Percentiles rank a stretch among this genome's conserved stretches.
Conservation (phyloP, 257 asterid genomes). For the Jacaranda mimosifolia region DNA sequence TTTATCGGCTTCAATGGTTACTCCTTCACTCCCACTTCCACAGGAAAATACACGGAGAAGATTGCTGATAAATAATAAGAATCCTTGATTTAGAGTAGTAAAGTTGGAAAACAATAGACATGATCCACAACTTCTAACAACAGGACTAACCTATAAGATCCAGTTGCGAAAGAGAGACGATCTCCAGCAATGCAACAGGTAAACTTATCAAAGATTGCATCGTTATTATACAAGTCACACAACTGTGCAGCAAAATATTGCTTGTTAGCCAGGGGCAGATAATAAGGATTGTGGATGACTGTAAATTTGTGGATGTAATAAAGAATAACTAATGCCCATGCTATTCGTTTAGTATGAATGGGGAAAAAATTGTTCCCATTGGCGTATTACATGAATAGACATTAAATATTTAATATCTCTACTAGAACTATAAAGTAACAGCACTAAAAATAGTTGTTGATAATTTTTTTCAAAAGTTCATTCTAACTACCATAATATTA, state of each 20-base stretch:
- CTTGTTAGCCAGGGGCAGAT: no score
- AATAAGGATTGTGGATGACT: no score
- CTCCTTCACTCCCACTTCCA: constrained; percentile 63
- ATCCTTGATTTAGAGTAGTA: constrained; percentile 17
- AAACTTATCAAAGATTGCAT: constrained; percentile 81
- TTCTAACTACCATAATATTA: not conserved
- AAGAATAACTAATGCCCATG: no score
- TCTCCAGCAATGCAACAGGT: constrained; percentile 77
- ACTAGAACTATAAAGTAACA: no score
- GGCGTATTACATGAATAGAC: no score
- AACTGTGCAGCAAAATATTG: constrained; percentile 50
- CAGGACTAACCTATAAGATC: constrained; percentile 71
- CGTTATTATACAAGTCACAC: constrained; percentile 72
- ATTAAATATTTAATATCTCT: no score
- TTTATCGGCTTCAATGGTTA: constrained; percentile 59
- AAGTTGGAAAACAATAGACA: constrained; percentile 9
- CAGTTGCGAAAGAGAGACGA: constrained; percentile 74
- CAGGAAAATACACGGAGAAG: constrained; percentile 56
- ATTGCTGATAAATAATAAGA: constrained; percentile 48
- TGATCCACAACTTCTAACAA: constrained; percentile 13
- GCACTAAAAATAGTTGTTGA: no score
- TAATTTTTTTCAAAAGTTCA: no score
- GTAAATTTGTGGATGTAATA: no score
- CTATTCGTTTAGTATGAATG: no score
- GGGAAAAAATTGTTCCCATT: no score